These are phyloP conservation scores for Ophiostoma novo-ulmi DNA, from an alignment of 2,329 filamentous ascomycete species.

Conservation along the genomic window DNA sequence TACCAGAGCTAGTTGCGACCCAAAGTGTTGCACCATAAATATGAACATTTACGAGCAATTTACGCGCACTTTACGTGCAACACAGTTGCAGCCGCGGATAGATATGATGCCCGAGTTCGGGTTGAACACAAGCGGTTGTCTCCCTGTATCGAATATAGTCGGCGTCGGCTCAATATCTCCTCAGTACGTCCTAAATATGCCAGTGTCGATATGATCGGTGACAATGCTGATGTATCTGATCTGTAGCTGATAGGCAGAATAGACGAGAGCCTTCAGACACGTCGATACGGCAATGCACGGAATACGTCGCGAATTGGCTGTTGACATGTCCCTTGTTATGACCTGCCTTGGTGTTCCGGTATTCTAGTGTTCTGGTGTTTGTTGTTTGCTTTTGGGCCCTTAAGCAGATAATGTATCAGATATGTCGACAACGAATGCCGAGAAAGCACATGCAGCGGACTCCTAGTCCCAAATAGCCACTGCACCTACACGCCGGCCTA, in stretches of 20 bases:
- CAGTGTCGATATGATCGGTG: neutral
- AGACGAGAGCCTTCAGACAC: no score
- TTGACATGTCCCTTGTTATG: neutral
- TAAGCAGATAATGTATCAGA: neutral
- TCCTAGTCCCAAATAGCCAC: neutral
- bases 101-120: neutral
- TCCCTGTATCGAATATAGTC: neutral
- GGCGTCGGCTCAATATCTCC: neutral
- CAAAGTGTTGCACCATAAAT: neutral
- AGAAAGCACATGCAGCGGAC: neutral
- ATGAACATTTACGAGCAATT: neutral
- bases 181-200: no score
- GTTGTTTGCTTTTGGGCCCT: neutral
- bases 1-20: no score
- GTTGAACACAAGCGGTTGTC: neutral
- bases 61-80: neutral
- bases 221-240: neutral
- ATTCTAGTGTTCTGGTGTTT: neutral
- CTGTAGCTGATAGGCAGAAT: neutral
- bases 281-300: no score
- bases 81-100: neutral
- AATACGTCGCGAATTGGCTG: neutral
- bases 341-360: no score
- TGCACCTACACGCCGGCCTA: neutral
- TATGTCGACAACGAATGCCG: neutral